These are phyloP conservation scores for Hygrophorus pudorinus DNA, from an alignment of 768 basidiomycete species.

Conservation along the genomic window DNA sequence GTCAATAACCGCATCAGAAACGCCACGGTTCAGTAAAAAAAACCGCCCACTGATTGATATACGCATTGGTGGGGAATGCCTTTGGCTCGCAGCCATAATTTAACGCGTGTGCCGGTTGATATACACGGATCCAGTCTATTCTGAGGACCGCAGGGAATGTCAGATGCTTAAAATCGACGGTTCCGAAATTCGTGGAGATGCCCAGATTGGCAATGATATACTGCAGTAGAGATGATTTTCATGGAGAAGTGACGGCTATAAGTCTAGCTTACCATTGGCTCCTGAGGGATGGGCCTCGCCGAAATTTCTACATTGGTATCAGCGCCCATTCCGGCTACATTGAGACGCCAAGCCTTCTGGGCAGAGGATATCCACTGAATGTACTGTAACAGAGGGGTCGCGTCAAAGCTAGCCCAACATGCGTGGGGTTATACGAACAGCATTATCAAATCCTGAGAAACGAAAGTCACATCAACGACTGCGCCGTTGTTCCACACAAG, in stretches of 20 bases:
- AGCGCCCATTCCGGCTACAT: conserved; percentile 49
- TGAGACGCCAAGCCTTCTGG: conserved; percentile 60
- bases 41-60: conserved; percentile 57
- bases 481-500: neutral
- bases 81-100: conserved; percentile 83
- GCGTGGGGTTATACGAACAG: conserved; percentile 27
- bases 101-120: conserved; percentile 58
- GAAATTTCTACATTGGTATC: conserved; percentile 48
- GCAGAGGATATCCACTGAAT: conserved; percentile 69
- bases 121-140: conserved; percentile 86
- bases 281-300: conserved; percentile 63
- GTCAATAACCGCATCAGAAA: neutral
- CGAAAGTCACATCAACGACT: conserved; percentile 2
- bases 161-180: conserved; percentile 61
- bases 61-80: conserved; percentile 69
- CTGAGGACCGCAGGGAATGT: conserved; percentile 66
- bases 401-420: neutral
- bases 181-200: conserved; percentile 68
- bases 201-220: conserved; percentile 83
- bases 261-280: conserved; percentile 57
- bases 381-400: conserved; percentile 34
- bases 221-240: conserved; percentile 24
- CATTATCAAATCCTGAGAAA: conserved; percentile 35
- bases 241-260: neutral
- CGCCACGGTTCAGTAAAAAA: neutral